Evolutionary conservation across 1,284 basidiomycete genomes (phyloP).

Genomic region (Cryptococcus sp.): DNA sequence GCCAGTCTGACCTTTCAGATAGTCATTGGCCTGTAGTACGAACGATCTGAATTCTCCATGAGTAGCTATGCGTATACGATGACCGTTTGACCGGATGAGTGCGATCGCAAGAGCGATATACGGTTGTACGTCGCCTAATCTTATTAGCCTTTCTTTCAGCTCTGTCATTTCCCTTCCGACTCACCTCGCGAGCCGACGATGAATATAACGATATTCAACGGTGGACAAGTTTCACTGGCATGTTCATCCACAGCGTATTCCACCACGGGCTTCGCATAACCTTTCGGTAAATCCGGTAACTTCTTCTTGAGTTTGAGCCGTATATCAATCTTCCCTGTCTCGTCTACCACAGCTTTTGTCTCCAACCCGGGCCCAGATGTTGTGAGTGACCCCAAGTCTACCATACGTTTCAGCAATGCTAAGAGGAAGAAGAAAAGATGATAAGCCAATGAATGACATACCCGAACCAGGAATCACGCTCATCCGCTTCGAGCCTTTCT

Average conservation of each 20-base stretch:
- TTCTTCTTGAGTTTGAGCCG: constrained; percentile 50
- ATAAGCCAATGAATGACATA: too few species aligned
- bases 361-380: background rate
- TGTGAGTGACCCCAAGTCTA: background rate
- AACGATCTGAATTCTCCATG: constrained; percentile 59
- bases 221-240: constrained; percentile 28
- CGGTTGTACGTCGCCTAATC: constrained; percentile 62
- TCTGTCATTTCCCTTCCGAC: constrained; percentile 10
- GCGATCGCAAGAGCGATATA: constrained; percentile 59
- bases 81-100: constrained; percentile 53
- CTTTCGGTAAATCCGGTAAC: constrained; percentile 54
- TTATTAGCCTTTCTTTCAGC: background rate
- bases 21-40: constrained; percentile 52
- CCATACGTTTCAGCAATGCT: background rate
- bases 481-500: background rate
- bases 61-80: constrained; percentile 61
- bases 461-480: background rate
- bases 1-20: constrained; percentile 53
- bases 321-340: constrained; percentile 36
- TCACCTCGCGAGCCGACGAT: constrained; percentile 59
- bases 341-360: background rate
- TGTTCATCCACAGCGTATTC: constrained; percentile 55
- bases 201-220: constrained; percentile 59
- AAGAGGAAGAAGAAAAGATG: too few species aligned
- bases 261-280: constrained; percentile 51